Evolutionary conservation across 257 asterid genomes (phyloP), one percentile per base, ranked within the genome.

Genomic region (Capsicum rhomboideum): DNA sequence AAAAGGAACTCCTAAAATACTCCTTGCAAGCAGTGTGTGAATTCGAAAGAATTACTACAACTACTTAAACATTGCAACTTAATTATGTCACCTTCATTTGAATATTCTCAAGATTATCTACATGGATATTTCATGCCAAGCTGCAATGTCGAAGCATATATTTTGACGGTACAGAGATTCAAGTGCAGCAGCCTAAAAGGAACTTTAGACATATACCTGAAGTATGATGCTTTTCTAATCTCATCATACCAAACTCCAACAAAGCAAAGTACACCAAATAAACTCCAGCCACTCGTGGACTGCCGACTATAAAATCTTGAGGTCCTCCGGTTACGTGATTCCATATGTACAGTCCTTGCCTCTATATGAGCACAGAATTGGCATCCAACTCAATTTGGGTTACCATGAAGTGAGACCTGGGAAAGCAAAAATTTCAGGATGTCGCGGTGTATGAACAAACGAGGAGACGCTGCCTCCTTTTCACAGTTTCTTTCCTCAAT

Each of bases 291-390:
- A 83, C 82, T 82, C 63, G 59, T 86, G 84, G 46, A 50, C 64
- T 50, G 64, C 87, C 85, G 83, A 84, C 83, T 84, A 83, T 79
- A 90, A 82, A 79, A 82, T 84, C 87, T 82, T 78, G 85, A 84
- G 84, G 77, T 84, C 82, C 87, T 85, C 71, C 78, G 75, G 79
- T 84, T 83, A 83, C 87, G 42, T 88, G 83, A 86, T 85, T 90
- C 90, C 87, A 55, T 92, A 92, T 88, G 85, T 88, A 90, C 93
- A 90, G 86, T 87, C 91, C 89, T 85, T 77, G 83, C 69, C 82
- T 78, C 67, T 68, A 77, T 79, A 87, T 50, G 85, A 80, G 79
- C 74, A 86, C 72, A 79, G 79, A 40, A 83, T 86, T 90, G 78
- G 54, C 75, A 85, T 82, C 89, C 67, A 85, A 72, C 72, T 79